These are phyloP conservation scores for Pittosporum tobira DNA, from an alignment of 129 eudicot genomes.

Conservation along the genomic window DNA sequence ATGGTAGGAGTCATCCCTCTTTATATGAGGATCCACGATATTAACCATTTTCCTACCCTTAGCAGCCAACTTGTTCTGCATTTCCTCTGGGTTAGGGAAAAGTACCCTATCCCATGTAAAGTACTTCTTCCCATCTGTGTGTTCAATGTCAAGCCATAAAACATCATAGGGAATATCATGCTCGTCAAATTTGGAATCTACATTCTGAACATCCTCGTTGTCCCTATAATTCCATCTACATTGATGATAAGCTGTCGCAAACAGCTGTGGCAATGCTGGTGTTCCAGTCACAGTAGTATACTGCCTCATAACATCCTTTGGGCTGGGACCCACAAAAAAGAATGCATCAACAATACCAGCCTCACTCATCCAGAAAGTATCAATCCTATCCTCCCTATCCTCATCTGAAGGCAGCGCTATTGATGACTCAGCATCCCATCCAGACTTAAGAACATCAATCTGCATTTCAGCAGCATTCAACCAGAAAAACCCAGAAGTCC, in stretches of 20 bases:
- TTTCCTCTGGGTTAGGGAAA: constrained; percentile 90
- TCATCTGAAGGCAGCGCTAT: constrained; percentile 52
- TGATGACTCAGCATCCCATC: constrained; percentile 64
- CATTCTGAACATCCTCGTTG: constrained; percentile 82
- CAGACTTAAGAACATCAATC: constrained; percentile 89
- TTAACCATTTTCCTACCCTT: constrained; percentile 94
- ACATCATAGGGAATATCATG: constrained; percentile 95
- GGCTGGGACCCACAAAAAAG: constrained; percentile 85
- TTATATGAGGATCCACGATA: constrained; percentile 94
- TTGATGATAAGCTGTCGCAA: constrained; percentile 91
- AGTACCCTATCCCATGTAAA: constrained; percentile 83
- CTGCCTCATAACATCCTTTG: constrained; percentile 90
- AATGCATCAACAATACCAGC: constrained; percentile 87
- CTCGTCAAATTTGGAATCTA: constrained; percentile 81
- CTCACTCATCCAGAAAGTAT: constrained; percentile 95
- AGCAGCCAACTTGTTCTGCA: constrained; percentile 84
- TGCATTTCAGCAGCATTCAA: constrained; percentile 99
- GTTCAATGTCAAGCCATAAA: constrained; percentile 98
- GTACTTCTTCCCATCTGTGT: constrained; percentile 83
- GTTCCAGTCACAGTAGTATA: constrained; percentile 75
- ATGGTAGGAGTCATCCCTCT: constrained; percentile 66
- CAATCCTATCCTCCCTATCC: constrained; percentile 62
- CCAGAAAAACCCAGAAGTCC: constrained; percentile 93
- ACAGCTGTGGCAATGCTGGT: constrained; percentile 79
- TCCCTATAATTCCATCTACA: constrained; percentile 98